Evolutionary conservation across 164 flowering plant species (phyloP), one percentile per base, ranked within the genome.

Genomic region (Vitis labrusca): DNA sequence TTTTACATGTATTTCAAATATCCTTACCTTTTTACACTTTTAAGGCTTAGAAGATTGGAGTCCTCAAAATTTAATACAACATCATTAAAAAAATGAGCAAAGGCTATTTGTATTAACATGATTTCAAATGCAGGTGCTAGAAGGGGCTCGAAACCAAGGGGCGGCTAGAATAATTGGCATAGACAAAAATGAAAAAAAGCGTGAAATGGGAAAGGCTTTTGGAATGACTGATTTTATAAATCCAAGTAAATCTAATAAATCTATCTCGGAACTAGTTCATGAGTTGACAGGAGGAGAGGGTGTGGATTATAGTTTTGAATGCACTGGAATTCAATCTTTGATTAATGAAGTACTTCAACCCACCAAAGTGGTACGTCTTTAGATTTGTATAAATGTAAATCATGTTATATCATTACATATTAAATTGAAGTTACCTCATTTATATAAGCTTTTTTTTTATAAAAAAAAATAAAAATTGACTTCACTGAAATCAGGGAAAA

Each of bases 181-280:
- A 1, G 90, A 86, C 65, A 73, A 71, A 56, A 79, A 79, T 19
- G 77, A 76, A 1, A 27, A 5, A 30, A 82, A 81, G 64, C 50
- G 37, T 3, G 82, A 67, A 61, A 82, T 75, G 57, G 91, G 80
- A 16, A 54, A 70, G 44, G 66, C 59, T 4, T 80, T 82, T 65
- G 89, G 88, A 17, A 72, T 85, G 78, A 87, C 86, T 1, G 76
- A 84, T 50, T 88, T 85, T 67, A 76, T 85, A 57, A 83, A 88
- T 59, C 84, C 88, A 0, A 52, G 64, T 1, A 56, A 60, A 0
- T 30, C 59, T 13, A 64, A 73, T 7, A 82, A 83, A 59, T 14
- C 85, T 1, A 58, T 82, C 55, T 76, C 83, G 0, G 79, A 79
- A 13, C 53, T 64, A 49, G 63, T 88, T 27, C 76, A 68, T 58